Conservation (phyloP, 139 green algal genomes). For the Volvox reticuliferus region DNA sequence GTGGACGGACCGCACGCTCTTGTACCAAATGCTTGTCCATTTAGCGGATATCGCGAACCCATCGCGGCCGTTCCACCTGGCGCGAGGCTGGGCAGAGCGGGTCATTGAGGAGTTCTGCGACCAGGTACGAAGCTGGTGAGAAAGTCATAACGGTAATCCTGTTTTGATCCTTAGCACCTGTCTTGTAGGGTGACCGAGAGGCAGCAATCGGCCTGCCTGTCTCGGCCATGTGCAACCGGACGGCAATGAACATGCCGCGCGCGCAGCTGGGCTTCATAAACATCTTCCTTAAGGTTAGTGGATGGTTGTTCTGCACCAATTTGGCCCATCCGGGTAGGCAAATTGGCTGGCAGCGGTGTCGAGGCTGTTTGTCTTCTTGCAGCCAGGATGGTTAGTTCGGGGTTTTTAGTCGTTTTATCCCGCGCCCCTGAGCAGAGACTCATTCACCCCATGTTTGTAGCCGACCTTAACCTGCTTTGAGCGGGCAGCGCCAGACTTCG, state of each 20-base stretch:
- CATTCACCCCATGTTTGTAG: slow-evolving; percentile 25
- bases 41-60: slow-evolving; percentile 77
- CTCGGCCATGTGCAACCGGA: slow-evolving; percentile 77
- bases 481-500: slow-evolving; percentile 60
- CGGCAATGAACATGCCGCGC: slow-evolving; percentile 71
- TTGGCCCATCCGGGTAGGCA: too few relatives aligned
- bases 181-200: slow-evolving; percentile 80
- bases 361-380: neutral
- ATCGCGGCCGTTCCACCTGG: slow-evolving; percentile 67
- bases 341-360: too few relatives aligned
- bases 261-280: slow-evolving; percentile 79
- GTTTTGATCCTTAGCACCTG: neutral
- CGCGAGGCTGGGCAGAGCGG: slow-evolving; percentile 68
- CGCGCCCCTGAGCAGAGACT: neutral
- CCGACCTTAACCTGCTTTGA: slow-evolving; percentile 65
- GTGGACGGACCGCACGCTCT: slow-evolving; percentile 67
- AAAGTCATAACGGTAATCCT: too few relatives aligned
- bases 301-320: too few relatives aligned
- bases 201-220: slow-evolving; percentile 67
- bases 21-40: slow-evolving; percentile 75
- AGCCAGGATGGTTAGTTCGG: too few relatives aligned
- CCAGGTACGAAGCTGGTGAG: slow-evolving; percentile 54
- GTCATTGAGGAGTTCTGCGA: slow-evolving; percentile 76
- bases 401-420: neutral
- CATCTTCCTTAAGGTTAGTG: slow-evolving; percentile 66